Base-by-base conservation (phyloP, 257 asterid genomes). In the Coffea canephora region DNA sequence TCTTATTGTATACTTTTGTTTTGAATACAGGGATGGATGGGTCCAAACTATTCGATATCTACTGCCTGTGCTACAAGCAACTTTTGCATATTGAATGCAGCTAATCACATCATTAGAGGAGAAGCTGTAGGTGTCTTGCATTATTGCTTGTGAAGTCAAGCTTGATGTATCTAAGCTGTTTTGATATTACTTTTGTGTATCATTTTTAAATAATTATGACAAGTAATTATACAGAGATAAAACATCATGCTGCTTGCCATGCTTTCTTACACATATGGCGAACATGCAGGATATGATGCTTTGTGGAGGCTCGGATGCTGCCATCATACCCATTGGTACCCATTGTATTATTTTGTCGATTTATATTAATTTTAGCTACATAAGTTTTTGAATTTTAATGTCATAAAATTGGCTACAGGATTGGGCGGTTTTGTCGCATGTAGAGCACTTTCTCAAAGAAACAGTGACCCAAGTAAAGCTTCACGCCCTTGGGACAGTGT, bases 21-120 rank as follows among this genome's bases (percentile, higher is more conserved):
- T 76, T 78, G 64, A 82, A 71, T 82, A 50, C 87, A 95, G 98
- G 98, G 98, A 67, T 95, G 98, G 98, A 94, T 94, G 98, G 98
- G 98, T 41, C 98, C 98, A 71, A 94, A 94, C 85, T 94, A 94
- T 88, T 94, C 98, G 64, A 94, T 94, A 87, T 94, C 98, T 72
- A 91, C 98, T 73, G 97, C 98, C 59, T 95, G 98, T 89, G 98
- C 98, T 79, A 95, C 98, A 61, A 89, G 98, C 89, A 95, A 93
- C 93, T 95, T 90, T 84, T 95, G 98, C 80, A 95, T 95, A 83
- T 80, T 95, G 87, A 95, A 86, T 89, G 98, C 97, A 36, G 97
- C 98, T 81, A 92, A 91, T 85, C 98, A 94, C 91, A 94, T 94
- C 82, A 92, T 92, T 86, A 89, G 98, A 85, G 98, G 98, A 79